Base-by-base conservation (phyloP, 2,329 filamentous ascomycete genomes). In the Hypoxylon sp. region DNA sequence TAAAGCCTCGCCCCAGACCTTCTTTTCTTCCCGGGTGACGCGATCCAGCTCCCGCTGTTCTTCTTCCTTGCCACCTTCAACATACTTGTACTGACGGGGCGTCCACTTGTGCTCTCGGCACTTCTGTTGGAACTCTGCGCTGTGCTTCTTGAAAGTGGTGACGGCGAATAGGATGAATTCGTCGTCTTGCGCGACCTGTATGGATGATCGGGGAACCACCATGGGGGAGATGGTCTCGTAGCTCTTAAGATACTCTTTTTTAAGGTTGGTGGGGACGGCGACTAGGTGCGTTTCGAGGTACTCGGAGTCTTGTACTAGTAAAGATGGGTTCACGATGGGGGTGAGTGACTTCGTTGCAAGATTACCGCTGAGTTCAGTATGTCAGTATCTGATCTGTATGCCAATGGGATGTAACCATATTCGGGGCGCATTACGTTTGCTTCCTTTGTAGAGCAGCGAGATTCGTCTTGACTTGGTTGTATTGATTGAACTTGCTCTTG, bases 201-300 rank as follows among this genome's bases (percentile, higher is more conserved):
- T 82, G 1, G 94, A 91, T 10, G 94, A 97, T 54, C 96, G 92
- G 8, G 96, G 96, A 1, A 99, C 95, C 1, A 98, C 94, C 93
- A 97, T 97, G 13, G 92, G 91, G 0, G 92, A 85, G 62, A 98
- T 81, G 0, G 93, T 95, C 82, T 99, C 96, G 82, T 99, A 99
- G 71, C 86, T 89, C 79, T 91, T 91, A 72, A 97, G 83, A 77
- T 97, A 99, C 42, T 98, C 95, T 79, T 97, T 97, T 76, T 92
- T 90, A 63, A 88, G 85, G 73, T 89, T 90, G 53, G 88, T 89
- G 2, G 96, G 96, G 7, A 99, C 93, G 20, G 93, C 96, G 73
- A 99, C 87, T 31, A 99, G 90, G 79, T 98, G 95, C 31, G 96
- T 98, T 83, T 98, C 94, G 75, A 99, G 90, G 82, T 97, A 98